Percentiles rank a stretch among this genome's conserved stretches.
phyloP scores from a whole-genome alignment of 768 basidiomycete genomes.

The Boletus sp. region DNA sequence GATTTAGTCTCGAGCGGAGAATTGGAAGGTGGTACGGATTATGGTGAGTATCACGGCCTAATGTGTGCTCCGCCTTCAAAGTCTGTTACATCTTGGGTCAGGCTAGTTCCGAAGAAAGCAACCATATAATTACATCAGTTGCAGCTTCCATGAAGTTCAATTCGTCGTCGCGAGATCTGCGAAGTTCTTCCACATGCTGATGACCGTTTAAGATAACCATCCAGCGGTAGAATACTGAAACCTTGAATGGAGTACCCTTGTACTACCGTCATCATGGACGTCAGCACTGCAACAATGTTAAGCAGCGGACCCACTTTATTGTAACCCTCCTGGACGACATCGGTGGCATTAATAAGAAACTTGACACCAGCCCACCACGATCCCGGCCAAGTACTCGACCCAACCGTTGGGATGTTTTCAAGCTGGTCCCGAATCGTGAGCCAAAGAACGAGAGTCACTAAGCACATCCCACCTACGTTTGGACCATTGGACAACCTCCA shows the following conservation, averaged over 20 bases:
- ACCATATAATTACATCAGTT: neutral
- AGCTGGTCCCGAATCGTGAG: slow-evolving; percentile 11
- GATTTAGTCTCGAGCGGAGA: slow-evolving; percentile 31
- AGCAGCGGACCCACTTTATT: slow-evolving; percentile 19
- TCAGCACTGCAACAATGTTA: neutral
- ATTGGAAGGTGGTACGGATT: slow-evolving; percentile 33
- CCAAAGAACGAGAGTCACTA: no score
- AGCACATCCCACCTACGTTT: no score
- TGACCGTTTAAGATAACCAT: slow-evolving; percentile 34
- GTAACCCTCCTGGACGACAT: slow-evolving; percentile 33
- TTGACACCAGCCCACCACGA: slow-evolving; percentile 27
- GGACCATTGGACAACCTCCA: no score
- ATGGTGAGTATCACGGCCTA: slow-evolving; percentile 30
- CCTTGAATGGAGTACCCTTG: slow-evolving; percentile 30
- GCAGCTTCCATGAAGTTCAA: slow-evolving; percentile 34
- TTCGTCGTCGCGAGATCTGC: slow-evolving; percentile 38
- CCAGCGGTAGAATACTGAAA: slow-evolving; percentile 34
- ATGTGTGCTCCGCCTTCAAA: slow-evolving; percentile 37
- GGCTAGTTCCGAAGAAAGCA: neutral
- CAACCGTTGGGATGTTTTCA: slow-evolving; percentile 32
- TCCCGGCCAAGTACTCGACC: slow-evolving; percentile 22
- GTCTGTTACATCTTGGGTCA: neutral
- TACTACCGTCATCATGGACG: slow-evolving; percentile 15
- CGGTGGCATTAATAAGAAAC: slow-evolving; percentile 15
- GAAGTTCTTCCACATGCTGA: slow-evolving; percentile 39